Base-by-base conservation (phyloP, 2,329 filamentous ascomycete species). In the Neurospora crassa region DNA sequence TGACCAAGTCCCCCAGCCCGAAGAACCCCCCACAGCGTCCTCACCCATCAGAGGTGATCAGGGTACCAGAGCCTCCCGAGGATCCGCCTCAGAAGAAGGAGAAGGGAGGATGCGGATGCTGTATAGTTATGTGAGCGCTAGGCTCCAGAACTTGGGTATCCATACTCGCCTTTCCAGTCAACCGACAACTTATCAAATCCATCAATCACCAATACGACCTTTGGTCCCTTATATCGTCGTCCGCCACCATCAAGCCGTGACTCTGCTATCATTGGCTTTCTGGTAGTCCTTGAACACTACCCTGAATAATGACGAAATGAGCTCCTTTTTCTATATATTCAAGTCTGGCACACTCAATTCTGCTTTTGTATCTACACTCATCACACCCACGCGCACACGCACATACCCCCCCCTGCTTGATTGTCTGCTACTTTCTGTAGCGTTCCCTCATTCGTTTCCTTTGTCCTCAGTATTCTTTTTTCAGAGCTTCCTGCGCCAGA, bases 111-210 rank as follows among this genome's bases (percentile, higher is more conserved):
- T 91, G 90, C 75, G 89, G 88, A 72, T 92, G 91, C 80, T 94
- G 91, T 80, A 83, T 92, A 73, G 86, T 94, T 75, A 93, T 93
- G 91, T 93, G 84, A 88, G 75, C 29, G 24, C 24, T 63, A 63
- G 24, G 53, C 29, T 63, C 29, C 53, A 63, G 29, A 63, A 41
- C 41, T 40, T 67, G 43, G 29, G 5, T n/a, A 11, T 70, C 41
- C 63, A 47, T 34, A 47, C 29, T 69, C 40, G 37, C 41, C 67
- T 29, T 3, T 41, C 5, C 10, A 37, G 29, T 63, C 53, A 37
- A 37, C 53, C 53, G 16, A 63, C 53, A 29, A 63, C 53, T 16
- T 6, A 63, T 34, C 29, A 34, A 63, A 63, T 29, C 53, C 53
- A 37, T 63, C 29, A 29, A n/a, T n/a, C 53, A 37, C 53, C 53